These are phyloP conservation scores for Neoboletus brunneissimus DNA, from an alignment of 768 basidiomycete genomes.

Conservation along the genomic window DNA sequence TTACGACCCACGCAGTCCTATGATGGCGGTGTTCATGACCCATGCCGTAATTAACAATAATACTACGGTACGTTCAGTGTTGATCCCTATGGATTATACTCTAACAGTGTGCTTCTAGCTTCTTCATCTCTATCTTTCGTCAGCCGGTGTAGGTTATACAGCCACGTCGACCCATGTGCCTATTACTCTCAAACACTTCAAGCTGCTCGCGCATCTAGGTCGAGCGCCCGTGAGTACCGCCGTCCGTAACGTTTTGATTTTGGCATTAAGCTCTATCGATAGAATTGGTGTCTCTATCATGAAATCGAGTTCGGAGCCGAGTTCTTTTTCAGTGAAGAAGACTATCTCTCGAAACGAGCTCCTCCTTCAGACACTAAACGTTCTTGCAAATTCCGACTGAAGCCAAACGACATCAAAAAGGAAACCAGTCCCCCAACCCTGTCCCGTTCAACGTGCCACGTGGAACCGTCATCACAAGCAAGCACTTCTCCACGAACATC, in stretches of 20 bases:
- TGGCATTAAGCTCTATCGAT: neutral
- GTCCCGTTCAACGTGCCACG: conserved; percentile 22
- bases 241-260: neutral
- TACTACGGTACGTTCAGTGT: conserved; percentile 25
- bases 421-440: conserved; percentile 33
- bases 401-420: conserved; percentile 38
- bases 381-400: conserved; percentile 24
- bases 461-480: conserved; percentile 12
- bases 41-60: conserved; percentile 74
- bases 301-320: conserved; percentile 64
- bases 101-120: conserved; percentile 36
- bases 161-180: conserved; percentile 47
- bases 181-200: conserved; percentile 73
- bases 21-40: conserved; percentile 66
- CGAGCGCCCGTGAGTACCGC: conserved; percentile 50
- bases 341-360: conserved; percentile 50
- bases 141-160: conserved; percentile 21
- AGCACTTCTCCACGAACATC: conserved; percentile 26
- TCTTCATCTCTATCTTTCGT: conserved; percentile 44
- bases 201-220: conserved; percentile 66
- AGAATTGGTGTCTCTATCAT: conserved; percentile 56
- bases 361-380: conserved; percentile 26
- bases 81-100: neutral
- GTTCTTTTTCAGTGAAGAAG: conserved; percentile 68
- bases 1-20: conserved; percentile 53